Evolutionary conservation across 257 asterid genomes (phyloP), one percentile per base, ranked within the genome.

Genomic region (Fraxinus quadrangulata): DNA sequence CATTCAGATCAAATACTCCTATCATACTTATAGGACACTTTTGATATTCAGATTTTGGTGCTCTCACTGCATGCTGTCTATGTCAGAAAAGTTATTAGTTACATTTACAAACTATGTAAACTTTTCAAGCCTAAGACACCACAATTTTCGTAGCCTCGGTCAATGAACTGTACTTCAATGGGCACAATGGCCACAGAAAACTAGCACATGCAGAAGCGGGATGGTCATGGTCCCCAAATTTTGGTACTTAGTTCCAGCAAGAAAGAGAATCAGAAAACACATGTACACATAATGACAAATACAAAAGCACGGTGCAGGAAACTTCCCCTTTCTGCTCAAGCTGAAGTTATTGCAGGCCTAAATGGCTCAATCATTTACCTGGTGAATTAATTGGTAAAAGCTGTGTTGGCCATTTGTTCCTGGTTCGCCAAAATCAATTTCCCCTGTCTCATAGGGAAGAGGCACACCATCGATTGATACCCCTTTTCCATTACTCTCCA

Each of bases 341-440:
- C 65, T 75, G 37, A 34, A 65, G 49, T 65, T 42, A 66, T 33
- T 26, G 61, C 49, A 51, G 33, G 71, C 39, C 69, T 76, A 71
- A 45, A 49, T 70, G 30, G 70, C 23, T 77, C 63, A 49, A 28
- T 59, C 42, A 72, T 45, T 67, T 85, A 92, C 99, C 98, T 96
- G 99, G 88, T 96, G 99, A 92, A 96, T 96, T 87, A 96, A 86
- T 83, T 96, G 99, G 90, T 96, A 96, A 88, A 96, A 96, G 89
- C 99, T 96, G 89, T 96, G 99, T 79, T 96, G 98, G 23, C 99
- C 99, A 78, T 96, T 96, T 75, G 98, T 96, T 82, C 99, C 99
- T 54, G 99, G 99, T 87, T 96, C 99, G 21, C 99, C 99, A 84
- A 96, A 96, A 89, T 96, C 99, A 85, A 96, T 96, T 86, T 96